Percentiles rank a stretch among this genome's conserved stretches.
Evolutionary conservation across 2,329 filamentous ascomycete species (phyloP).

Genomic region (Stylonectria norvegica): DNA sequence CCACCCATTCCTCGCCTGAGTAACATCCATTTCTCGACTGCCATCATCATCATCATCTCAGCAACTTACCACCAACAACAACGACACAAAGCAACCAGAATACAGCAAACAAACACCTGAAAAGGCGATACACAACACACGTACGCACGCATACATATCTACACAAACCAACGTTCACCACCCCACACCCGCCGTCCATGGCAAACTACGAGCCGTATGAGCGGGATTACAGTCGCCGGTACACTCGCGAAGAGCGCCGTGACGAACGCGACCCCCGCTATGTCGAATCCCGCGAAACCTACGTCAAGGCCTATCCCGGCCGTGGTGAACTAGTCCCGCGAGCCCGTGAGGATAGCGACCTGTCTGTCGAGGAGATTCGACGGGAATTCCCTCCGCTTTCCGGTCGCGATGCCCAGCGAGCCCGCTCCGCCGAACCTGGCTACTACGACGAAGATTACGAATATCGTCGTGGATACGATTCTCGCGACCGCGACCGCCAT

Average conservation of each 20-base stretch:
- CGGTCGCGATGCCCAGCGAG: conserved; percentile 53
- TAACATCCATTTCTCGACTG: conserved; percentile 4
- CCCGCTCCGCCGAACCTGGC: conserved; percentile 60
- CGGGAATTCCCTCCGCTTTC: conserved; percentile 75
- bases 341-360: conserved; percentile 67
- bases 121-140: too few relatives aligned
- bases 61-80: conserved; percentile 4
- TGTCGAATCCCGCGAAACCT: conserved; percentile 50
- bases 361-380: conserved; percentile 76
- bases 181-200: conserved; percentile 24
- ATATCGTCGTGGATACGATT: conserved; percentile 49
- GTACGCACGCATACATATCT: too few relatives aligned
- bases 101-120: too few relatives aligned
- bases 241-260: conserved; percentile 53
- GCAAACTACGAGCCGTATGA: conserved; percentile 55
- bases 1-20: conserved; percentile 1
- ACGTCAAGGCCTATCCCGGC: conserved; percentile 42
- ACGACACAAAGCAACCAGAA: conserved; percentile 6
- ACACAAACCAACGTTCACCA: background rate
- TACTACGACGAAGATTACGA: conserved; percentile 55
- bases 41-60: too few relatives aligned
- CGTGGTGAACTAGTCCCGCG: conserved; percentile 54
- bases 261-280: conserved; percentile 52
- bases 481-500: conserved; percentile 43
- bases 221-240: conserved; percentile 47